Conservation (phyloP, 2,329 filamentous ascomycete genomes). For the Ophiostoma ulmi region DNA sequence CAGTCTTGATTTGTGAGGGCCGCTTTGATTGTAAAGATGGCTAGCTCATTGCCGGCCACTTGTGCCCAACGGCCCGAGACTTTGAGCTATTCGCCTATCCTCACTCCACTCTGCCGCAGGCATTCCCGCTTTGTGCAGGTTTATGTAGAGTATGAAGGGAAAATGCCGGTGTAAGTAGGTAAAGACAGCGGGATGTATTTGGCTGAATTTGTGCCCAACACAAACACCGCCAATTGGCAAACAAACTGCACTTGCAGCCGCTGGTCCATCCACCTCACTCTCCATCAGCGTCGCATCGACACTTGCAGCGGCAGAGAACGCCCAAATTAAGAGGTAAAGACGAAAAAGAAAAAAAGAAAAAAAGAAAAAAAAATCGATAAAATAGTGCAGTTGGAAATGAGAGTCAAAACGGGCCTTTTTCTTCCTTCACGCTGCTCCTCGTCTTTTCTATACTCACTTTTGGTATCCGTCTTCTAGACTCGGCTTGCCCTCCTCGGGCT, state of each 20-base stretch:
- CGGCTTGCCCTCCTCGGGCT: neutral
- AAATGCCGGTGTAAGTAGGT: neutral
- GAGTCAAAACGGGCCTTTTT: neutral
- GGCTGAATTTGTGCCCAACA: neutral
- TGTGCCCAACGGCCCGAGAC: conserved; percentile 21
- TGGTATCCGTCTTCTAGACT: neutral
- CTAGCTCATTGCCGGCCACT: conserved; percentile 16
- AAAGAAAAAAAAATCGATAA: neutral
- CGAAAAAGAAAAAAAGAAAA: neutral
- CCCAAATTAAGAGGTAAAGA: neutral
- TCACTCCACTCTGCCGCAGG: conserved; percentile 17
- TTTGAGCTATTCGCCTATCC: conserved; percentile 3
- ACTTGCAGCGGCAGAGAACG: neutral
- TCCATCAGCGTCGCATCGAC: neutral
- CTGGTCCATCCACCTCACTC: neutral
- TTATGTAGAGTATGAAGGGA: neutral
- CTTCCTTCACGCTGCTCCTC: neutral
- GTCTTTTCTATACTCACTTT: neutral
- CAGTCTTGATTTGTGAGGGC: neutral
- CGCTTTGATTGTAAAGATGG: neutral
- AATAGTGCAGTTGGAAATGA: neutral
- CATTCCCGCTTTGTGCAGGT: neutral
- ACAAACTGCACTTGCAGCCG: neutral
- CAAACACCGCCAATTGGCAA: neutral
- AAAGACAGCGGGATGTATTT: neutral